Evolutionary conservation across 176 grass and related monocot genomes (phyloP), one percentile per base, ranked within the genome.

Genomic region (Typha latifolia): DNA sequence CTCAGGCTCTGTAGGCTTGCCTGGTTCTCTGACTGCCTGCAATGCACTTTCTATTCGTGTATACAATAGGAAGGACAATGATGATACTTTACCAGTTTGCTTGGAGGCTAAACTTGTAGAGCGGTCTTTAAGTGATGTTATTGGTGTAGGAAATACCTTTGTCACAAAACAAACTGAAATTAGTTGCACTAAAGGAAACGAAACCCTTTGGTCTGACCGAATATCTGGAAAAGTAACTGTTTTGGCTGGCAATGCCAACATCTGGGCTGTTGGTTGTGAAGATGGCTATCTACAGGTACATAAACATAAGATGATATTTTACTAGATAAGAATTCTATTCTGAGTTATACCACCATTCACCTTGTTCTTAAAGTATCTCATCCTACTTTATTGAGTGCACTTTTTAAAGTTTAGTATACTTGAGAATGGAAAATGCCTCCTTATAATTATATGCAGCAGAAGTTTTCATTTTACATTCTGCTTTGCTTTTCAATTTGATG

Each of bases 201-300:
- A 92, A 74, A 79, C 66, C 76, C 81, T 97, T 59, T 97, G 93
- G 93, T 87, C 88, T 7, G 93, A 97, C 73, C 80, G 80, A 48
- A 90, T 97, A 64, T 84, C 78, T 49, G 75, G 82, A 75, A 97
- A 97, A 74, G 88, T 97, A 78, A 82, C 88, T 66, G 93, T 91
- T 55, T 89, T 97, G 76, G 93, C 88, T 22, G 93, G 93, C 47
- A 97, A 97, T 72, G 69, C 74, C 20, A 97, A 97, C 80, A 92
- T 97, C 64, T 97, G 88, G 85, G 93, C 85, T 56, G 85, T 97
- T 79, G 85, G 93, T 27, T 89, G 78, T 49, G 93, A 92, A 75
- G 93, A 97, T 78, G 93, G 93, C 66, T 91, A 81, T 53, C 55
- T 97, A 69, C 93, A 97, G 88, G 93, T 97, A 82, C 6, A 43